A percentile compares a stretch with the other conserved stretches of the same genome.
Conservation (phyloP, 352 stramenopile genomes). For the Lagenidium giganteum region DNA sequence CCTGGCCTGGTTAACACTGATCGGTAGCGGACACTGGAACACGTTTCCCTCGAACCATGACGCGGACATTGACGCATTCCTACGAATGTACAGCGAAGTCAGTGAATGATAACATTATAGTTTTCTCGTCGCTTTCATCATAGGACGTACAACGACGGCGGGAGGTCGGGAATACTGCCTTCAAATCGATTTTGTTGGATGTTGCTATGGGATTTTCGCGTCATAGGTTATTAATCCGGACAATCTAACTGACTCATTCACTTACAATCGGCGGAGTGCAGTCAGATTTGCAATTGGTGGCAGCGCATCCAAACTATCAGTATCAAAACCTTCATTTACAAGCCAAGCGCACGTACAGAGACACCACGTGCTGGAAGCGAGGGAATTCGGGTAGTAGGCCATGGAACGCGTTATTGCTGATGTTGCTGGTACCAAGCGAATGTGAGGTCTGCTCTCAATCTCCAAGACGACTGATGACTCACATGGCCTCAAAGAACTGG, state of each 20-base stretch:
- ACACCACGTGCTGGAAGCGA: slow-evolving; percentile 27
- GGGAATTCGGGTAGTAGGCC: slow-evolving; percentile 25
- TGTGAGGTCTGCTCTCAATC: not conserved
- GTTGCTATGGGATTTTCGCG: not conserved
- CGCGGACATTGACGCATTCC: not conserved
- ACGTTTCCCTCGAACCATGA: slow-evolving; percentile 17
- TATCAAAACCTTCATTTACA: not conserved
- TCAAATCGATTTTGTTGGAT: slow-evolving; percentile 15
- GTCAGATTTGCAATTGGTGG: slow-evolving; percentile 41
- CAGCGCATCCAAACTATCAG: slow-evolving; percentile 9
- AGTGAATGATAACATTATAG: not conserved
- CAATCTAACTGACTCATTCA: slow-evolving; percentile 1
- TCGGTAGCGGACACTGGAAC: slow-evolving; percentile 17
- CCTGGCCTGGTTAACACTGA: not conserved
- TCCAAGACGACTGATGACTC: not conserved
- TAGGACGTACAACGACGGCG: slow-evolving; percentile 11
- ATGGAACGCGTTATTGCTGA: slow-evolving; percentile 45
- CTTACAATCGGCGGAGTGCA: slow-evolving; percentile 42
- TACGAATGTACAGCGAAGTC: not conserved
- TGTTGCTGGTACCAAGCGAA: slow-evolving; percentile 21
- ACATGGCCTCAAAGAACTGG: slow-evolving; percentile 46
- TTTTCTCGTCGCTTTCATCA: not conserved
- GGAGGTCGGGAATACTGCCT: slow-evolving; percentile 6
- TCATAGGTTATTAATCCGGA: slow-evolving; percentile 2
- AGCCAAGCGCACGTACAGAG: slow-evolving; percentile 40